Evolutionary conservation across 805 yeast genomes (phyloP).

Genomic region (Ascoidea asiatica): DNA sequence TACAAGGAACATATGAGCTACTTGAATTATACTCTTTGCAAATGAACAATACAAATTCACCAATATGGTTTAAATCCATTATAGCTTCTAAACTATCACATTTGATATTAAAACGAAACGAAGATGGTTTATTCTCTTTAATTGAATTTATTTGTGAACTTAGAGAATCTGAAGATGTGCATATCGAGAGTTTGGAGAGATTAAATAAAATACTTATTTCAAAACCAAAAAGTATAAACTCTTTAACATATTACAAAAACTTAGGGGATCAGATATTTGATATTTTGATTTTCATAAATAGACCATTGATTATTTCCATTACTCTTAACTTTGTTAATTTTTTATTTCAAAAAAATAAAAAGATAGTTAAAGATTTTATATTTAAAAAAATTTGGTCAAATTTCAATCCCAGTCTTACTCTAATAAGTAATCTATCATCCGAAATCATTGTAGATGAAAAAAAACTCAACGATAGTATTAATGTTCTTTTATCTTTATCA

Average conservation of each 20-base stretch:
- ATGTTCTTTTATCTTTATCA: conserved; percentile 50
- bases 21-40: conserved; percentile 47
- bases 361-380: conserved; percentile 45
- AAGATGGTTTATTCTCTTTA: conserved; percentile 59
- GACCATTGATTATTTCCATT: conserved; percentile 46
- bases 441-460: conserved; percentile 28
- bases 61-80: conserved; percentile 30
- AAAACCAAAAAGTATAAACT: conserved; percentile 39
- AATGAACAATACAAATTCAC: conserved; percentile 29
- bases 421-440: conserved; percentile 5
- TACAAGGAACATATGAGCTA: conserved; percentile 56
- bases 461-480: conserved; percentile 45
- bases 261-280: conserved; percentile 54
- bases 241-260: conserved; percentile 37
- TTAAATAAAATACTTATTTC: conserved; percentile 53
- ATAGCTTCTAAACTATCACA: conserved; percentile 36
- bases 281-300: conserved; percentile 42
- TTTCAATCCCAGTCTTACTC: conserved; percentile 22
- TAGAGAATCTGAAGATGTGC: conserved; percentile 58
- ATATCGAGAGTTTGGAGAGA: conserved; percentile 49
- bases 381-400: conserved; percentile 33
- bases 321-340: conserved; percentile 39
- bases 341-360: conserved; percentile 34
- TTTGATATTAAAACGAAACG: conserved; percentile 39
- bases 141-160: conserved; percentile 69